Evolutionary conservation across 2,329 filamentous ascomycete species (phyloP).

Genomic region (Aulographum hederae): DNA sequence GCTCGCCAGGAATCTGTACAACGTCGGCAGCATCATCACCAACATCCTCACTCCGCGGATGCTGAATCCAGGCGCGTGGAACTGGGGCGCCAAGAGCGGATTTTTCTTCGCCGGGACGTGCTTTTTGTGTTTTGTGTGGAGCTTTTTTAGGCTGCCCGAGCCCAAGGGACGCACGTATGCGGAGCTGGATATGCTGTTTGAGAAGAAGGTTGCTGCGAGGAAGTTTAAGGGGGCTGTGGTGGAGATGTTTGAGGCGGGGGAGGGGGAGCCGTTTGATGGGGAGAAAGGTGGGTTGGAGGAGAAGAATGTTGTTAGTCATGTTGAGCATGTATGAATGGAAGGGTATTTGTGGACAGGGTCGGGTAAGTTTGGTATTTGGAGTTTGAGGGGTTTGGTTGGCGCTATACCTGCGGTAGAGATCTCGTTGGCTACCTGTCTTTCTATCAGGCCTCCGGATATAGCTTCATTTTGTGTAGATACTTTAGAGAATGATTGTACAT

Average conservation of each 20-base stretch:
- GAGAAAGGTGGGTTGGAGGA: too few species aligned
- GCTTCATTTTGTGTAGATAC: too few species aligned
- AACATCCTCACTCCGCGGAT: conserved; percentile 79
- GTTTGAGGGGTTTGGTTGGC: too few species aligned
- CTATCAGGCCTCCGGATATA: too few species aligned
- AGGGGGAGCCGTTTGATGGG: background rate
- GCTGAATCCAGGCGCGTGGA: conserved; percentile 73
- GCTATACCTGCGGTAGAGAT: too few species aligned
- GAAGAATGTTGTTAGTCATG: too few species aligned
- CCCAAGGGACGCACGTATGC: conserved; percentile 66
- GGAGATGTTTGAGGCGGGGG: conserved; percentile 13
- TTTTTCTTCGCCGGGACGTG: conserved; percentile 80
- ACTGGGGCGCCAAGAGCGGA: conserved; percentile 74
- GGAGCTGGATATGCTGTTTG: conserved; percentile 72
- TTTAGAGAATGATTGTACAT: too few species aligned
- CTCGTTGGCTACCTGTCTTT: too few species aligned
- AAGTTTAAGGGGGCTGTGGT: conserved; percentile 46
- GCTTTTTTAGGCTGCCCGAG: conserved; percentile 66
- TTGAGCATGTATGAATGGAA: too few species aligned
- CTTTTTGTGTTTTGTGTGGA: conserved; percentile 65
- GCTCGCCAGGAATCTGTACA: conserved; percentile 58
- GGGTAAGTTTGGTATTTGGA: too few species aligned
- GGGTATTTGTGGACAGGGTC: too few species aligned
- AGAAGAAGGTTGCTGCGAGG: conserved; percentile 49
- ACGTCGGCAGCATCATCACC: conserved; percentile 65